Base-by-base conservation (phyloP, 225 moss, liverwort and hornwort species). In the Climacium dendroides region DNA sequence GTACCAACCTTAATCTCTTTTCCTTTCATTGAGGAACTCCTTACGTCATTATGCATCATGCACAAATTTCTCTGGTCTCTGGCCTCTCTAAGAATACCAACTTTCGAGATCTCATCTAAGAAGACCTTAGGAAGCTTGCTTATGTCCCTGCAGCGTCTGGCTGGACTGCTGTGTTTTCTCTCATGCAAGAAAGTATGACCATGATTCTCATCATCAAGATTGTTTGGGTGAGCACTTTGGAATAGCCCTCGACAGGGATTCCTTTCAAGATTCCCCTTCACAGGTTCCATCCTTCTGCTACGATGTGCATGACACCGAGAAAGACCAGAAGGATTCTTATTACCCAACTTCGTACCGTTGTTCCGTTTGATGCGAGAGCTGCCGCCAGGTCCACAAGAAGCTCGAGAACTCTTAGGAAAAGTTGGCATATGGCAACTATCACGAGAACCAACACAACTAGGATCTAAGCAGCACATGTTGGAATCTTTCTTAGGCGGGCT, bases 371-470 rank as follows among this genome's bases (percentile, higher is more conserved):
- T 25, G 62, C 80, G 72, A 75, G 72, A 76, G 61, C 53, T 88
- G 47, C 83, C 60, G 41, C 58, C 41, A 87, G 30, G 69, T 87
- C 70, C 66, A 84, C 45, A 87, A 79, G 85, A 74, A 91, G 84
- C 61, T 87, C 35, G 69, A 89, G 82, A 62, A 70, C 29, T 74
- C 80, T 82, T 94, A 48, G n/a, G 70, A 74, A 89, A 83, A 87
- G 85, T 87, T 83, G 90, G 83, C 89, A 85, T 87, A 87, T 92
- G 89, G 20, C 88, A 92, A 85, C 70, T 84, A 82, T 89, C 30
- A 39, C 75, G 89, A 70, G 86, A 34, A 82, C 87, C 92, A 79
- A 85, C 59, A 71, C 86, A 85, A 80, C 37, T 57, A 85, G 74
- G 78, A 86, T 89, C 88, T 69, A 89, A 89, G 57, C 41, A 82